Evolutionary conservation across 768 basidiomycete genomes (phyloP), one percentile per base, ranked within the genome.

Genomic region (Infundibulicybe gibba): DNA sequence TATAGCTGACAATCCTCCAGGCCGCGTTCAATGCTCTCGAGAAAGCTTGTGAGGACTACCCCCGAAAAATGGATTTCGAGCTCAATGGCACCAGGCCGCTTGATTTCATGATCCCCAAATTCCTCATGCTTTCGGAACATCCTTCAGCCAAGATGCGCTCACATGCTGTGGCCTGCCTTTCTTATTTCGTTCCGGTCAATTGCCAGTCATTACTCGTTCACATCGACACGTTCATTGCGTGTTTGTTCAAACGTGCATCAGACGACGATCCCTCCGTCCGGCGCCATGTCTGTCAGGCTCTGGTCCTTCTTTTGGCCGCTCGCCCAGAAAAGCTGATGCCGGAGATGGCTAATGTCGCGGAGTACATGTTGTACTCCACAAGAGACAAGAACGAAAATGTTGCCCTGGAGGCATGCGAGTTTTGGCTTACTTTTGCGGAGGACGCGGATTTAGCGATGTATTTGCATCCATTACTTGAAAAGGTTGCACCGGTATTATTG

Each of bases 331-430:
- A 95, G 65, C 83, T 99, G 54, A 86, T 98, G 75, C 97, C 95
- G 1, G 93, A 97, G 64, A 90, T 99, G 79, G 64, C 72, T 16
- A 93, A 92, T 55, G 97, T 99, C 34, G 94, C 95, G 20, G 93
- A 95, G 63, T 99, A 97, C 67, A 98, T 99, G 92, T 77, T 98
- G 33, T 98, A 94, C 70, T 95, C 93, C 20, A 97, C 93, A 94
- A 94, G 94, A 68, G 94, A 97, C 74, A 89, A 90, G 69, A 93
- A 97, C 64, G 94, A 97, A 68, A 87, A 86, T 51, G 95, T 93
- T 44, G 94, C 95, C 2, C 76, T 99, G 42, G 97, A 99, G 70
- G 97, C 97, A 17, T 97, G 94, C 76, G 97, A 99, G 75, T 99
- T 99, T 66, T 99, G 97, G 97, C 76, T 99, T 50, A 97, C 94